Evolutionary conservation across 2,329 filamentous ascomycete species (phyloP), one percentile per base, ranked within the genome.

Genomic region (Ophiostoma australiae): DNA sequence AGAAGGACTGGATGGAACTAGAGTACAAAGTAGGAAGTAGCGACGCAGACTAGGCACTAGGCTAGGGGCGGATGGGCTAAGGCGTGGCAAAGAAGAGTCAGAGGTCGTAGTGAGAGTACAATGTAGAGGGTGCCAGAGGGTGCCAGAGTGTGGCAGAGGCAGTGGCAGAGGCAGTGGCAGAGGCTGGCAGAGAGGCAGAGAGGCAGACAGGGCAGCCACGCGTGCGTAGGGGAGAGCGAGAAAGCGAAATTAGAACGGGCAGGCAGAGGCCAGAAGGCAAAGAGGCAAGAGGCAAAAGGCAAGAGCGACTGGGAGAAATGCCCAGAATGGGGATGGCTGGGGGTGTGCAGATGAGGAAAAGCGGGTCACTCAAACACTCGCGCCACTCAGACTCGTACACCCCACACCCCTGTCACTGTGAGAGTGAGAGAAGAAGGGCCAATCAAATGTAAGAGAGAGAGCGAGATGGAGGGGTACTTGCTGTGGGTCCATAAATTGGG

Each of bases 401-500:
- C 33, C 63, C 33, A 63, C 58, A 66, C 63, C 63, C 63, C 63
- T 66, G 63, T 33, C 33, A 65, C 4, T 65, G 63, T 13, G 11
- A 27, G 33, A 17, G 63, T 35, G n/a, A 23, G 33, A 10, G 58
- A 23, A 4, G 31, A n/a, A n/a, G 13, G 27, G 55, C 55, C 55
- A 61, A 31, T 27, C n/a, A 58, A 3, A 27, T 13, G 13, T 31
- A 65, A 17, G n/a, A 63, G 27, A 33, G 27, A 63, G 58, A 63
- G 15, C 58, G 33, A 73, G 72, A 72, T 73, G 68, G 58, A 69
- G 69, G 58, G 70, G 76, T 78, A 77, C 77, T 77, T 76, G 76
- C 74, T 76, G 75, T 73, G 73, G 73, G 70, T 67, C 72, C 67
- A 70, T 70, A 23, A 27, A 41, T 66, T 66, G 63, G 35, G 63